Percentiles rank a stretch among this genome's conserved stretches.
phyloP scores from a whole-genome alignment of 805 yeast species.

The Kurtzmaniella cleridarum region DNA sequence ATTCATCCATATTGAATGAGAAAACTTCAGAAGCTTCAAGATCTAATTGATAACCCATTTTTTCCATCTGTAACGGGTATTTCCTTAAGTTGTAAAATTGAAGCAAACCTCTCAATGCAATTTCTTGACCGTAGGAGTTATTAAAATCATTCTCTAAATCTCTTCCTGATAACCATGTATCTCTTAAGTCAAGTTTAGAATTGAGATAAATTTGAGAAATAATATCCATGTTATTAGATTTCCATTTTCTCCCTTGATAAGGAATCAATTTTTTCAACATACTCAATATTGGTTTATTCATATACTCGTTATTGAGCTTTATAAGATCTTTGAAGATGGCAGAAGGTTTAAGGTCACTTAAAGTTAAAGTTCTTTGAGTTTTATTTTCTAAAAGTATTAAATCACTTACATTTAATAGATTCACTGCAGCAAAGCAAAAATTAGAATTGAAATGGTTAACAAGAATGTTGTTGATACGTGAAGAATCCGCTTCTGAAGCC shows the following conservation, averaged over 20 bases:
- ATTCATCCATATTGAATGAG: conserved; percentile 11
- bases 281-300: conserved; percentile 68
- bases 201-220: conserved; percentile 82
- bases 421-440: conserved; percentile 44
- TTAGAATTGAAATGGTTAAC: conserved; percentile 30
- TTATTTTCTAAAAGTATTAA: conserved; percentile 55
- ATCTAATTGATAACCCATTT: conserved; percentile 45
- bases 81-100: conserved; percentile 68
- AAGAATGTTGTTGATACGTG: conserved; percentile 21
- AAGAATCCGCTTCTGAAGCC: conserved; percentile 19
- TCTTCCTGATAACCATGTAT: conserved; percentile 82
- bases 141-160: conserved; percentile 71
- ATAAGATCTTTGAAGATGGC: conserved; percentile 54
- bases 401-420: conserved; percentile 51
- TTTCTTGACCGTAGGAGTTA: conserved; percentile 79
- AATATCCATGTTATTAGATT: conserved; percentile 86
- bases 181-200: conserved; percentile 65
- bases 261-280: conserved; percentile 78
- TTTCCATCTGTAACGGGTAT: conserved; percentile 48
- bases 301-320: conserved; percentile 51
- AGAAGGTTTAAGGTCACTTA: conserved; percentile 60
- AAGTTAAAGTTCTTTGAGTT: conserved; percentile 64
- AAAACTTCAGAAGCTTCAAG: conserved; percentile 14
- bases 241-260: conserved; percentile 92
- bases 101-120: conserved; percentile 70